A percentile compares a stretch with the other conserved stretches of the same genome.
These are phyloP conservation scores for Flaveria ramosissima DNA, from an alignment of 129 eudicot species.

Conservation along the genomic window DNA sequence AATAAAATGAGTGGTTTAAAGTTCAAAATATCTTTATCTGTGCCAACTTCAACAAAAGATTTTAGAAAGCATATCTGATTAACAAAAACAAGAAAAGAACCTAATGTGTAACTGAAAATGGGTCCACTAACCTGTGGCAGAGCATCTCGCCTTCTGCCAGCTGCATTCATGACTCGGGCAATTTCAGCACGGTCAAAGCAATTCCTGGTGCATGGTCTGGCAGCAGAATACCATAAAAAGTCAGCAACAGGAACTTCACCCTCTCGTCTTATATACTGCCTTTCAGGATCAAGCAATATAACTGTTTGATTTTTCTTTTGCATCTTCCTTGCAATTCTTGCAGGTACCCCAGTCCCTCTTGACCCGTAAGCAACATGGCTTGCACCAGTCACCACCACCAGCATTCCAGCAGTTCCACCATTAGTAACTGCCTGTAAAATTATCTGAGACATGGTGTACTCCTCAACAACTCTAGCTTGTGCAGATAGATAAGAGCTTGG, in stretches of 20 bases:
- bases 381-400: conserved; percentile 94
- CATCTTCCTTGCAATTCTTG: conserved; percentile 86
- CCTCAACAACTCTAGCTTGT: conserved; percentile 90
- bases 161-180: conserved; percentile 98
- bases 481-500: conserved; percentile 89
- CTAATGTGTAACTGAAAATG: conserved; percentile 10
- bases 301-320: conserved; percentile 93
- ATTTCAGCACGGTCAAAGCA: conserved; percentile 99
- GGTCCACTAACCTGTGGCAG: conserved; percentile 80
- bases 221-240: conserved; percentile 99
- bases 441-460: conserved; percentile 82
- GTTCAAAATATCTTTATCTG: background rate
- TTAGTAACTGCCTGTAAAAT: conserved; percentile 67
- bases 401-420: conserved; percentile 73
- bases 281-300: conserved; percentile 85
- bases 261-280: conserved; percentile 85
- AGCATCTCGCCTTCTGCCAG: conserved; percentile 95
- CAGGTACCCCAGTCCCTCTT: conserved; percentile 94
- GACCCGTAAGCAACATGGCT: conserved; percentile 87
- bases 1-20: background rate
- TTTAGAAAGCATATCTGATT: background rate
- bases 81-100: conserved; percentile 8
- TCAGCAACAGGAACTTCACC: conserved; percentile 99
- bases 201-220: conserved; percentile 90
- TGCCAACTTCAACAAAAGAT: background rate